These are phyloP conservation scores for Saccharomycopsis malanga DNA, from an alignment of 805 yeast species.

Conservation along the genomic window DNA sequence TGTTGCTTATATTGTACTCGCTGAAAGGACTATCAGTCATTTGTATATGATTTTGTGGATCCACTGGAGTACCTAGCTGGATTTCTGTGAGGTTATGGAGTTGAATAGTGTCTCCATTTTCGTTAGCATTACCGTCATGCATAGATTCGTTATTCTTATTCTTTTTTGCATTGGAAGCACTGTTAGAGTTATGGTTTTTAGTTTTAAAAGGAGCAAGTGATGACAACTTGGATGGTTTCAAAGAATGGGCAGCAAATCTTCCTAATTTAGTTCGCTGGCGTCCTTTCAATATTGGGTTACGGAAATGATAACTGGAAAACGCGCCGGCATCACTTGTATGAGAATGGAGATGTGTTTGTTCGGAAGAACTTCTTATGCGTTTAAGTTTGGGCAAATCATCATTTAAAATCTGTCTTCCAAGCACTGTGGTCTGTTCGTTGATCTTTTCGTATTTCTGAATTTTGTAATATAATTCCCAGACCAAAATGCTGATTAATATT, in stretches of 20 bases:
- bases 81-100: conserved; percentile 21
- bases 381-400: conserved; percentile 6
- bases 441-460: conserved; percentile 8
- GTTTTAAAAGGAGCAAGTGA: not conserved
- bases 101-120: conserved; percentile 2
- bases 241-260: not conserved
- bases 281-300: not conserved
- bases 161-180: not conserved
- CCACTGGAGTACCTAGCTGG: conserved; percentile 14
- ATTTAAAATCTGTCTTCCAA: conserved; percentile 15
- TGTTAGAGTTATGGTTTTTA: not conserved
- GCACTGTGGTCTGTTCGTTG: conserved; percentile 14
- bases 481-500: conserved; percentile 12
- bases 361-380: not conserved
- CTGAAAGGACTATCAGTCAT: not conserved
- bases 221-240: not conserved
- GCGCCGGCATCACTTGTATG: not conserved
- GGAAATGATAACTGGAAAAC: not conserved
- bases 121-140: not conserved
- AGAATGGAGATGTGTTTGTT: not conserved
- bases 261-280: not conserved
- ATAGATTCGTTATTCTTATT: not conserved
- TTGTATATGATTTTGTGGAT: not conserved
- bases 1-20: not conserved
- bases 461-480: conserved; percentile 20